A percentile compares a stretch with the other conserved stretches of the same genome.
phyloP scores from a whole-genome alignment of 2,329 filamentous ascomycete species.

The Arthroderma sp. region DNA sequence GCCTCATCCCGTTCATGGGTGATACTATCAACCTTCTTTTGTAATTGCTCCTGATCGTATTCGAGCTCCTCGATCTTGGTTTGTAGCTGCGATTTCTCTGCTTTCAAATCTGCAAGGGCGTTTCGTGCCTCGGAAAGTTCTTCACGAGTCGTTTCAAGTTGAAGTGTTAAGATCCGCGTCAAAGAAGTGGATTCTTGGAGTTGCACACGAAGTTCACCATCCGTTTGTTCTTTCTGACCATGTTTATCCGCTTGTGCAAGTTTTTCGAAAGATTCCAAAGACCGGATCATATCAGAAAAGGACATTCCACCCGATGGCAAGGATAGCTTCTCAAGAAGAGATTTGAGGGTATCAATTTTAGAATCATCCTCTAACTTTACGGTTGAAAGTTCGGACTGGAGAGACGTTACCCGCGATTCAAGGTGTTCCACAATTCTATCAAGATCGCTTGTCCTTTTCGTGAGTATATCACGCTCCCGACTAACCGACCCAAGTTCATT shows the following conservation, averaged over 20 bases:
- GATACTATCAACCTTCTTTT: constrained; percentile 18
- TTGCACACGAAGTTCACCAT: constrained; percentile 17
- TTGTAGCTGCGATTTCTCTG: constrained; percentile 26
- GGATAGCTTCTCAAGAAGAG: constrained; percentile 24
- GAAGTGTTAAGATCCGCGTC: constrained; percentile 21
- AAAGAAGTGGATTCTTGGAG: constrained; percentile 17
- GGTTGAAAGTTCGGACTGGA: constrained; percentile 23
- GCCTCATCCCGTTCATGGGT: constrained; percentile 22
- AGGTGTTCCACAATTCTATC: constrained; percentile 24
- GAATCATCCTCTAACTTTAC: constrained; percentile 24
- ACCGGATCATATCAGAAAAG: constrained; percentile 22
- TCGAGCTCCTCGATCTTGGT: constrained; percentile 23
- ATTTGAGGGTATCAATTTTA: constrained; percentile 25
- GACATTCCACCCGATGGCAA: constrained; percentile 20
- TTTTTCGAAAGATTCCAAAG: constrained; percentile 6
- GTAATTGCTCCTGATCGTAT: constrained; percentile 19
- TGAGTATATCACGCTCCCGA: constrained; percentile 21
- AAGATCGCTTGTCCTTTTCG: constrained; percentile 21
- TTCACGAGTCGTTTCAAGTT: constrained; percentile 23
- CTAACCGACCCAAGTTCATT: constrained; percentile 21
- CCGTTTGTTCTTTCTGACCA: constrained; percentile 15
- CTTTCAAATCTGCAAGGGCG: constrained; percentile 25
- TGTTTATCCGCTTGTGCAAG: not conserved
- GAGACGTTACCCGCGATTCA: constrained; percentile 25
- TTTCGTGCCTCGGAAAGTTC: constrained; percentile 24